These are phyloP conservation scores for Solanum medicagineum DNA, from an alignment of 257 asterid species.

Conservation along the genomic window DNA sequence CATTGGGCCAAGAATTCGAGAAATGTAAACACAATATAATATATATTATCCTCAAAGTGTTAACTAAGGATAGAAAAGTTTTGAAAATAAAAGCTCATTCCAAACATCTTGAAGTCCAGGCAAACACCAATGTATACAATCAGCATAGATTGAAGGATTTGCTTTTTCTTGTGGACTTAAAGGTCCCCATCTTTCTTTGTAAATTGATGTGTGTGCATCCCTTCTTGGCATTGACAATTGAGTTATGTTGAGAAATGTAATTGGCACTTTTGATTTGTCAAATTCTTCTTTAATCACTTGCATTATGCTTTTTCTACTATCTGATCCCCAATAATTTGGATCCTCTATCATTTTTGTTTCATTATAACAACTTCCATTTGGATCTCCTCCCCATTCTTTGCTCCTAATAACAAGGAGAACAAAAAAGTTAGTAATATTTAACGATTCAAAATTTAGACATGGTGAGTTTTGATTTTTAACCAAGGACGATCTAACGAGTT, in stretches of 20 bases:
- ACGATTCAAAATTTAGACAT: background rate
- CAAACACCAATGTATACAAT: conserved; percentile 85
- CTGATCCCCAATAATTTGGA: background rate
- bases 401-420: background rate
- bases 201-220: conserved; percentile 68
- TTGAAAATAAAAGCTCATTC: background rate
- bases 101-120: conserved; percentile 20
- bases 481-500: too few species aligned
- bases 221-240: conserved; percentile 44
- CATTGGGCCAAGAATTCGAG: background rate
- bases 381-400: background rate
- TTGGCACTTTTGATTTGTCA: conserved; percentile 30
- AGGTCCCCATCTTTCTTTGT: conserved; percentile 36
- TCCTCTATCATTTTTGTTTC: background rate
- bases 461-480: background rate
- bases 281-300: background rate
- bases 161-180: conserved; percentile 30
- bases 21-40: background rate
- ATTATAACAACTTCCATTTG: background rate
- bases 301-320: background rate
- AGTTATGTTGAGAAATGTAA: conserved; percentile 54
- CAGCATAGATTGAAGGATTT: conserved; percentile 46
- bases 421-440: background rate
- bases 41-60: background rate
- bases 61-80: background rate